These are phyloP conservation scores for Volvox africanus DNA, from an alignment of 139 green algal species.

Conservation along the genomic window DNA sequence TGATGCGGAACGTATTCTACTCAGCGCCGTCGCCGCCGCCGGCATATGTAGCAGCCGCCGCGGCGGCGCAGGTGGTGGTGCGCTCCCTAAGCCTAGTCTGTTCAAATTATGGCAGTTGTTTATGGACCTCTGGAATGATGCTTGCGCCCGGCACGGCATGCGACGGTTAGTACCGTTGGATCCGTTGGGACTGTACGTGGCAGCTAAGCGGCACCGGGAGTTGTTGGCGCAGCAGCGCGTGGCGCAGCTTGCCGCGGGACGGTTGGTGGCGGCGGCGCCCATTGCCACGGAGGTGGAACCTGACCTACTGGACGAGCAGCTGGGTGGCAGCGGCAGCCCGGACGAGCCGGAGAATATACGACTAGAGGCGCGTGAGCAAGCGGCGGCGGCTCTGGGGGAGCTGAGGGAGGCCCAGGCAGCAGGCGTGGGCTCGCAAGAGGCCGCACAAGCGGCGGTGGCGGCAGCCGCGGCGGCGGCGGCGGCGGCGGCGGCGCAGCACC, in stretches of 20 bases:
- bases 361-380: neutral
- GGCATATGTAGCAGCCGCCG: slow-evolving; percentile 2
- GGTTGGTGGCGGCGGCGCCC: slow-evolving; percentile 30
- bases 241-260: slow-evolving; percentile 30
- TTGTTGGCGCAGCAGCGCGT: slow-evolving; percentile 6
- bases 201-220: slow-evolving; percentile 44
- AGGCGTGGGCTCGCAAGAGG: neutral
- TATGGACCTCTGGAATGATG: slow-evolving; percentile 66
- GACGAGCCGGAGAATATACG: neutral
- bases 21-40: slow-evolving; percentile 21
- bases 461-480: slow-evolving; percentile 1
- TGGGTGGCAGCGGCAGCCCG: neutral
- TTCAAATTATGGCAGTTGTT: slow-evolving; percentile 56
- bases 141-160: slow-evolving; percentile 49
- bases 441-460: neutral
- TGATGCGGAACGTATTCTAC: slow-evolving; percentile 39
- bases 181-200: slow-evolving; percentile 55
- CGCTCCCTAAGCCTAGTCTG: slow-evolving; percentile 54
- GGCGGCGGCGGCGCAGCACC: neutral
- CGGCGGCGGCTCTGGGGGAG: neutral
- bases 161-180: slow-evolving; percentile 56
- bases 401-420: neutral
- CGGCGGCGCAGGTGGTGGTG: neutral
- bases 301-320: neutral
- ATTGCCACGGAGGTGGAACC: slow-evolving; percentile 17